These are phyloP conservation scores for Oropetium thomaeum DNA, from an alignment of 176 grass and related monocot species.

Conservation along the genomic window DNA sequence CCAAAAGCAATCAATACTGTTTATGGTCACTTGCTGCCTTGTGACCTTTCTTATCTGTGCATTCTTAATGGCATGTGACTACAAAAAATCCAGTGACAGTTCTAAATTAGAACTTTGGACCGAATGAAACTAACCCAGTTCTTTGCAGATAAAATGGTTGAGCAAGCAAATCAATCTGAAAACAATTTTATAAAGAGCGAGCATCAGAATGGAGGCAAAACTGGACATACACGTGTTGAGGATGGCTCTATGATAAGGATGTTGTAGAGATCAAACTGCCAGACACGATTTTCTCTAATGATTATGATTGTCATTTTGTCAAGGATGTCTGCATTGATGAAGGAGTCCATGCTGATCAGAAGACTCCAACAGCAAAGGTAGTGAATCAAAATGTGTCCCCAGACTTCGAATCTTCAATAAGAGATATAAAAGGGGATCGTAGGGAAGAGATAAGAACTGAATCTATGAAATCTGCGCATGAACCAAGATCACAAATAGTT, in stretches of 20 bases:
- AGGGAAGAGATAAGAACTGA: slow-evolving; percentile 22
- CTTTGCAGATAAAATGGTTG: slow-evolving; percentile 45
- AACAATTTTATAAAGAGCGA: slow-evolving; percentile 36
- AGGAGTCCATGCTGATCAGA: slow-evolving; percentile 40
- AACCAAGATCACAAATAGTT: slow-evolving; percentile 28
- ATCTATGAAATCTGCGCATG: slow-evolving; percentile 26
- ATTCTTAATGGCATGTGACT: slow-evolving; percentile 5
- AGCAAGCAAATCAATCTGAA: slow-evolving; percentile 44
- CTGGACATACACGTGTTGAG: slow-evolving; percentile 29
- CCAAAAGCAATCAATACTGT: not conserved
- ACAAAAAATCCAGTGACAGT: slow-evolving; percentile 15
- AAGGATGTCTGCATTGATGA: slow-evolving; percentile 90
- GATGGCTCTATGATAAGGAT: slow-evolving; percentile 68
- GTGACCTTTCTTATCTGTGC: not conserved
- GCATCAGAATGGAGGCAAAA: slow-evolving; percentile 42
- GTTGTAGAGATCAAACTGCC: slow-evolving; percentile 60
- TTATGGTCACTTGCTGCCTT: not conserved
- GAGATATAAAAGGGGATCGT: slow-evolving; percentile 16
- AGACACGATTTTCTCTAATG: slow-evolving; percentile 37
- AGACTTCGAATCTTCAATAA: slow-evolving; percentile 26
- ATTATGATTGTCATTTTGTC: slow-evolving; percentile 52
- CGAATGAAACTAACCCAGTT: slow-evolving; percentile 24
- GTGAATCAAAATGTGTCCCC: slow-evolving; percentile 15
- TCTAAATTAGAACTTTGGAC: slow-evolving; percentile 26
- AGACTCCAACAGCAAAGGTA: slow-evolving; percentile 33